phyloP scores from a whole-genome alignment of 208 protist genomes.

The Trypanosoma cruzi region DNA sequence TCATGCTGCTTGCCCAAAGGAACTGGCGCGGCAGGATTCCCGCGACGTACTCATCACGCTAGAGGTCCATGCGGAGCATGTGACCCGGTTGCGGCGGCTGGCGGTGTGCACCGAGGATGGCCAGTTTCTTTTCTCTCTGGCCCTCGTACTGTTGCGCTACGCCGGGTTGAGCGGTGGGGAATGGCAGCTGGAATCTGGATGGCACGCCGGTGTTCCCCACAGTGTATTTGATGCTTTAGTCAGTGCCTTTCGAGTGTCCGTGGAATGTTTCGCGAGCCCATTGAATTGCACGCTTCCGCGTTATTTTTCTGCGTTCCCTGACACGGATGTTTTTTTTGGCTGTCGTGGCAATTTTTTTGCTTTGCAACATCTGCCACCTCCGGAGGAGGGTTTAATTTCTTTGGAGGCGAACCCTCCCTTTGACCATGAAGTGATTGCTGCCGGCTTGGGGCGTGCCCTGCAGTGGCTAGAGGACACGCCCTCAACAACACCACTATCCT shows the following conservation, averaged over 20 bases:
- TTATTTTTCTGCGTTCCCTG: slow-evolving; percentile 45
- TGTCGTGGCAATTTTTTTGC: slow-evolving; percentile 46
- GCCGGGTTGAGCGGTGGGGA: slow-evolving; percentile 32
- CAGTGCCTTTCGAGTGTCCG: slow-evolving; percentile 8
- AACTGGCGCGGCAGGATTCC: not conserved
- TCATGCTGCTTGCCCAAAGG: not conserved
- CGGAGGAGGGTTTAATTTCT: slow-evolving; percentile 8
- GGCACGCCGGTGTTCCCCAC: slow-evolving; percentile 37
- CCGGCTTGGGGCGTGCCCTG: slow-evolving; percentile 36
- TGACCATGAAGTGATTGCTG: slow-evolving; percentile 41
- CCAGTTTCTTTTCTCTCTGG: slow-evolving; percentile 28
- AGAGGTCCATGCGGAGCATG: slow-evolving; percentile 10
- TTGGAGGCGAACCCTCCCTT: slow-evolving; percentile 52
- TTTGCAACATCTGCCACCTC: not conserved
- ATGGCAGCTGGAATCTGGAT: slow-evolving; percentile 37
- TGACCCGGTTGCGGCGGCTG: slow-evolving; percentile 2
- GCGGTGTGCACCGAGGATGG: not conserved
- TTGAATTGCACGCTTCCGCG: slow-evolving; percentile 39
- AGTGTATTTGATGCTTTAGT: slow-evolving; percentile 35
- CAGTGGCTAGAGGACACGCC: slow-evolving; percentile 22
- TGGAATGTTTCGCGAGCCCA: slow-evolving; percentile 51
- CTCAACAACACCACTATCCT: slow-evolving; percentile 12
- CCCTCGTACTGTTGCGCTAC: slow-evolving; percentile 40
- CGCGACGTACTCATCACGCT: slow-evolving; percentile 8
- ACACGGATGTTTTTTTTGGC: slow-evolving; percentile 48